These are phyloP conservation scores for Penicillium frequentans DNA, from an alignment of 2,329 filamentous ascomycete species.

Conservation along the genomic window DNA sequence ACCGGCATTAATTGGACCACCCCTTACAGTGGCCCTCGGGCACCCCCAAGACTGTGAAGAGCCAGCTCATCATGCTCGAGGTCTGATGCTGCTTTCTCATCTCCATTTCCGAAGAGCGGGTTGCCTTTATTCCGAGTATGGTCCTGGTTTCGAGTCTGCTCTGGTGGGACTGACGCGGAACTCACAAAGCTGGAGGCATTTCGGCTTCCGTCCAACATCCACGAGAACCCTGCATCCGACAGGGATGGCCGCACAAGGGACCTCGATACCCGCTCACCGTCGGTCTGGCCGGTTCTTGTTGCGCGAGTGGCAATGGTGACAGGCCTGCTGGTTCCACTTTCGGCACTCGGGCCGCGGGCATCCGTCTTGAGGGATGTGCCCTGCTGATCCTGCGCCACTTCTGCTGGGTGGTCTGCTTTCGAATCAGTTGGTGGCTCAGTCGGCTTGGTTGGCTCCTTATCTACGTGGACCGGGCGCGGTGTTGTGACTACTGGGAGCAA, in stretches of 20 bases:
- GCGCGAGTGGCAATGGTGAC: slow-evolving; percentile 3
- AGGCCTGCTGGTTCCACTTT: slow-evolving; percentile 10
- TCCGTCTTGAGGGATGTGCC: slow-evolving; percentile 6
- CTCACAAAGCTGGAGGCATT: slow-evolving; percentile 48
- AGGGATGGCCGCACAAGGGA: slow-evolving; percentile 41
- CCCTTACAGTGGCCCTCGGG: slow-evolving; percentile 22
- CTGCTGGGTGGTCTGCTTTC: not conserved
- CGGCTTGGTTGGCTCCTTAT: not conserved
- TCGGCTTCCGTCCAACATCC: slow-evolving; percentile 50
- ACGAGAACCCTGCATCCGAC: slow-evolving; percentile 50
- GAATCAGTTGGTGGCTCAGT: not conserved
- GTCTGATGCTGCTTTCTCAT: slow-evolving; percentile 27
- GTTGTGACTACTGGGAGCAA: slow-evolving; percentile 29
- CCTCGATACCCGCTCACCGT: slow-evolving; percentile 22
- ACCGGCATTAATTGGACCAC: slow-evolving; percentile 1
- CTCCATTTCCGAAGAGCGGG: slow-evolving; percentile 36
- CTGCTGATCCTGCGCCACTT: slow-evolving; percentile 8
- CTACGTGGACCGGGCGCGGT: slow-evolving; percentile 3
- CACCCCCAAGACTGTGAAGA: slow-evolving; percentile 39
- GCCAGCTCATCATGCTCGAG: slow-evolving; percentile 41
- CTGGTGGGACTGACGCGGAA: slow-evolving; percentile 45
- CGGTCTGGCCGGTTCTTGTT: slow-evolving; percentile 8
- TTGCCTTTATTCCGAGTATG: slow-evolving; percentile 31
- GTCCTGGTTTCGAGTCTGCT: slow-evolving; percentile 40
- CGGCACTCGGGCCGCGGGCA: slow-evolving; percentile 6